Base-by-base conservation (phyloP, 805 yeast genomes). In the Sungouiozyma ichnusensis region DNA sequence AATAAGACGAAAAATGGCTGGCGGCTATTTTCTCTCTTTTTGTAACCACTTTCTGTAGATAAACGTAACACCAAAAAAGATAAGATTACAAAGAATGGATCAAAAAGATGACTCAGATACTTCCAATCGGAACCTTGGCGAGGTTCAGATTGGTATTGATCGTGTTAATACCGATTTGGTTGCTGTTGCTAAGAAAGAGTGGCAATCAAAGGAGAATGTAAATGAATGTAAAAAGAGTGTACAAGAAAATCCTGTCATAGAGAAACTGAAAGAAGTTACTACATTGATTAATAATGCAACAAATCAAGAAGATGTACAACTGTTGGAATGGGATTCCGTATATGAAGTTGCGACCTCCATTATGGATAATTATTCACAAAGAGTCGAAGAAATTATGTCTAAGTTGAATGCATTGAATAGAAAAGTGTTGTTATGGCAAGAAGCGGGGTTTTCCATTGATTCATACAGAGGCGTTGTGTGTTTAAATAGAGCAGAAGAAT, bases 391-490 rank as follows among this genome's bases (percentile, higher is more conserved):
- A 3, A 44, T 53, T 9, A 42, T 56, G 9, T 39, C 36, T 1
- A 49, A 55, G 33, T 24, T 60, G 29, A 58, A 58, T 31, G 45
- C 48, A 14, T 38, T 55, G 6, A 50, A 55, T 33, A 38, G 54
- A 49, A 48, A 52, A 35, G 53, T 55, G 37, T 53, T 54, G 38
- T 34, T 55, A 16, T 61, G 65, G 65, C 62, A 60, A 43, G 65
- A 61, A 35, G 48, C 63, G 9, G 63, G 60, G 2, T 61, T 57
- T 35, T 41, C 53, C 2, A 50, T 52, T 32, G 65, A 61, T 42
- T 54, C 63, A 1, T 62, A 57, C 32, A 48, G 57, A 29, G 63
- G 60, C 2, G 55, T 57, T 7, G 43, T 46, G 3, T 40, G 50
- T 11, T 53, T 60, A 18, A 55, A 55, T 17, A 41, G 36, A 15